These are phyloP conservation scores for Silybum marianum DNA, from an alignment of 129 eudicot species.

Conservation along the genomic window DNA sequence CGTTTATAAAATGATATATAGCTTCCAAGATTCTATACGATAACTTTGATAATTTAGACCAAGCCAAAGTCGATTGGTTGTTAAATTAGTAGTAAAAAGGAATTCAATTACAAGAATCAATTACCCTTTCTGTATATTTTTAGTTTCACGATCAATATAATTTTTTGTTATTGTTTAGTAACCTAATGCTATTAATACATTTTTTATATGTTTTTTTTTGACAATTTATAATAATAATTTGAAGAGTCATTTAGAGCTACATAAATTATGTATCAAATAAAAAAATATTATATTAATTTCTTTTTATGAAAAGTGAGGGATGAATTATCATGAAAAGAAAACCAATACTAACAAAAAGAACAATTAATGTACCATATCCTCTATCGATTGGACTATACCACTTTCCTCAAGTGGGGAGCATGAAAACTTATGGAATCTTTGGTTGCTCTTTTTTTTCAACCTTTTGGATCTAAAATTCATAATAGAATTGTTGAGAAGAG, in stretches of 20 bases:
- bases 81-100: background rate
- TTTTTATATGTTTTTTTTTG: too few relatives aligned
- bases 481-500: background rate
- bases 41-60: background rate
- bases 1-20: too few relatives aligned
- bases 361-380: background rate
- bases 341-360: background rate
- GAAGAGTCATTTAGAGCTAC: too few relatives aligned
- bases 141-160: too few relatives aligned
- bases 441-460: background rate
- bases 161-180: background rate
- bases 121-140: too few relatives aligned
- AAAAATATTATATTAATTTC: background rate
- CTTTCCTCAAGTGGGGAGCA: constrained; percentile 22
- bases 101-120: background rate
- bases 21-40: background rate
- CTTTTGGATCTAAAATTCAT: background rate
- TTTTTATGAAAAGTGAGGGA: background rate
- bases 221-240: too few relatives aligned
- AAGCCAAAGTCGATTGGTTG: background rate
- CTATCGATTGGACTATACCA: background rate
- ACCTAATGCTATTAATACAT: too few relatives aligned
- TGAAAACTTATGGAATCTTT: constrained; percentile 13
- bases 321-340: background rate
- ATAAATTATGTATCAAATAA: background rate